These are phyloP conservation scores for Leucogyrophana mollusca DNA, from an alignment of 768 basidiomycete species.

Conservation along the genomic window DNA sequence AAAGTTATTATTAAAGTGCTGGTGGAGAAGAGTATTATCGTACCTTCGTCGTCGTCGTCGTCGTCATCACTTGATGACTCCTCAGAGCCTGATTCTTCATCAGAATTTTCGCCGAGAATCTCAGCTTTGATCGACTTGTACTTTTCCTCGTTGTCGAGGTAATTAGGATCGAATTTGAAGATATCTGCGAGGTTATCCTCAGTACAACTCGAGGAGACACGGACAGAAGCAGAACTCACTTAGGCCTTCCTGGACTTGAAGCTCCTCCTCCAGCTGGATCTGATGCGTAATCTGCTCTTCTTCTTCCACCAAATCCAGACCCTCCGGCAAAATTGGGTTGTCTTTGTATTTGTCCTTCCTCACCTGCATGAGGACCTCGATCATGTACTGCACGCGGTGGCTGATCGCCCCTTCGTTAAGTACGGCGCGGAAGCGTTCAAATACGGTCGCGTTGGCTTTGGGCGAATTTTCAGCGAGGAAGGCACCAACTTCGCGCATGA, in stretches of 20 bases:
- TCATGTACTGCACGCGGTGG: conserved; percentile 98
- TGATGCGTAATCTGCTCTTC: conserved; percentile 98
- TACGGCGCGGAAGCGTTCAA: conserved; percentile 95
- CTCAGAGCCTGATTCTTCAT: conserved; percentile 59
- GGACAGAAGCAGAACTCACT: conserved; percentile 55
- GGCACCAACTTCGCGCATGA: conserved; percentile 96
- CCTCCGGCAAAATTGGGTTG: conserved; percentile 92
- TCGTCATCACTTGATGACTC: conserved; percentile 69
- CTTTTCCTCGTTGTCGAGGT: conserved; percentile 88
- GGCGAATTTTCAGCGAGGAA: conserved; percentile 92
- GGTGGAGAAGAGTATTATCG: conserved; percentile 25
- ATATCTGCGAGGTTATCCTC: conserved; percentile 82
- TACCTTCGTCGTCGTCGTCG: too few relatives aligned
- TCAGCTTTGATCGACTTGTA: conserved; percentile 90
- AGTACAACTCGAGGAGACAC: too few relatives aligned
- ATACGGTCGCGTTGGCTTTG: conserved; percentile 92
- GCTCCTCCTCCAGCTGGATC: conserved; percentile 87
- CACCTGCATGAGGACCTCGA: conserved; percentile 98
- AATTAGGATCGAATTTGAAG: conserved; percentile 92
- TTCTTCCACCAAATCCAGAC: conserved; percentile 94
- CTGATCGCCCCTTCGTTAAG: conserved; percentile 94
- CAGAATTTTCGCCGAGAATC: conserved; percentile 88
- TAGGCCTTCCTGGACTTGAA: conserved; percentile 91
- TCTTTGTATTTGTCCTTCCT: conserved; percentile 99
- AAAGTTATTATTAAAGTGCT: neutral